Percentiles rank a stretch among this genome's conserved stretches.
These are phyloP conservation scores for Colletotrichum cereale DNA, from an alignment of 2,329 filamentous ascomycete species.

Conservation along the genomic window DNA sequence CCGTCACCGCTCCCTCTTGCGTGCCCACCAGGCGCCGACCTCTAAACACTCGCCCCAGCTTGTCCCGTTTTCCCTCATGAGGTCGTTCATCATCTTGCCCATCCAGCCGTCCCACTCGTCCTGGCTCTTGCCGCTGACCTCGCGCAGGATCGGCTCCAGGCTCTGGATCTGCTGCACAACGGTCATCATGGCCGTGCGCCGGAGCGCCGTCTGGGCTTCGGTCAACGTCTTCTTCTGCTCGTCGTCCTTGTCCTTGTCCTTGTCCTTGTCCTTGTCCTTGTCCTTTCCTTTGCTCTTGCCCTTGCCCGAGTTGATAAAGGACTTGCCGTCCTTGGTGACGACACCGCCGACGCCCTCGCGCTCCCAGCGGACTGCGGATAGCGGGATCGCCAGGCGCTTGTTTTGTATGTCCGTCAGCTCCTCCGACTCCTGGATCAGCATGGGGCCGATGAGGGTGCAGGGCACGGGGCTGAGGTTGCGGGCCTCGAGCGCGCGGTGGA, in stretches of 20 bases:
- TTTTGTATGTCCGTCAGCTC: conserved; percentile 76
- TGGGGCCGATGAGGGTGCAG: conserved; percentile 81
- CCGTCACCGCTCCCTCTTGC: conserved; percentile 67
- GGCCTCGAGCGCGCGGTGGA: conserved; percentile 79
- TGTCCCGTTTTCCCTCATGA: conserved; percentile 83
- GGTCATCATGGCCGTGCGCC: conserved; percentile 83
- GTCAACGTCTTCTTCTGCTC: conserved; percentile 67
- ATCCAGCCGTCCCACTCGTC: conserved; percentile 96
- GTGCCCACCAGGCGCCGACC: conserved; percentile 89
- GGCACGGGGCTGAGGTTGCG: conserved; percentile 80
- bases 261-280: conserved; percentile 62
- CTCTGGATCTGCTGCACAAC: conserved; percentile 87
- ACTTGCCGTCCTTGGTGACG: conserved; percentile 70
- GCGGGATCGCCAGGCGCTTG: conserved; percentile 85
- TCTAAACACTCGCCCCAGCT: conserved; percentile 88
- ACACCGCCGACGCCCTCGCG: conserved; percentile 76
- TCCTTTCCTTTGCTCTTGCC: too few relatives aligned
- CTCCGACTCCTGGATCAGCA: conserved; percentile 85
- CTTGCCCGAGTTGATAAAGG: conserved; percentile 68
- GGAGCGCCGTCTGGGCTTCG: conserved; percentile 77
- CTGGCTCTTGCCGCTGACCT: conserved; percentile 86
- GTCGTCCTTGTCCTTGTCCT: conserved; percentile 51
- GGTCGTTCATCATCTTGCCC: conserved; percentile 85
- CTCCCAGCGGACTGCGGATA: conserved; percentile 90
- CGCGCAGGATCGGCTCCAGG: conserved; percentile 84